Evolutionary conservation across 1,139 yeast species (phyloP), one percentile per base, ranked within the genome.

Genomic region (Sugiyamaella sp.): DNA sequence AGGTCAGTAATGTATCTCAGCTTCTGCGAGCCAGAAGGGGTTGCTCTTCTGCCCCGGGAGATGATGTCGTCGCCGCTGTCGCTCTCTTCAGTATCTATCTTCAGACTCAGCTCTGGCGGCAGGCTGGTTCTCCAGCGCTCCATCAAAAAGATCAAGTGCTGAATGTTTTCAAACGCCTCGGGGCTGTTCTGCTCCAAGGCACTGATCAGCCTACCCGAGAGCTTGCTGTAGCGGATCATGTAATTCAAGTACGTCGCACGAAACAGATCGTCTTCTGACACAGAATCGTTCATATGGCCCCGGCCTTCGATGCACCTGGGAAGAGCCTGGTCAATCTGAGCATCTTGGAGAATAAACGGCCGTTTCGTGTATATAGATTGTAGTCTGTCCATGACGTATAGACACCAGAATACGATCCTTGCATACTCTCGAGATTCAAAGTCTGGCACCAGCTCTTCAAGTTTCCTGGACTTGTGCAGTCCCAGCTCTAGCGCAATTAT

Each of bases 381-480:
- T 5, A 65, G 54, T 22, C 64, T 52, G 21, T 63, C 66, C 44
- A 61, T 46, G 5, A 59, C 57, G 39, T 61, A 63, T 2, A 62
- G 42, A 32, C 63, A 61, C 66, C 66, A 63, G 51, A 63, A 63
- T 24, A 63, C 49, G n/a, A 54, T 49, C 20, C 60, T 49, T 20
- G 58, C 53, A 33, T 53, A 46, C 45, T 60, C 65, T 32, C 54
- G 46, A 29, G 54, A 53, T 14, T 53, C 45, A 2, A 53, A 53
- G 37, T 51, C 53, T 1, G 58, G 51, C 40, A 57, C 57, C n/a
- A 49, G 46, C 16, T 39, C 42, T 14, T 53, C 57, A 43, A 56
- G 40, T 16, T 58, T 58, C 22, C 55, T 46, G n/a, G 52, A 43
- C 22, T 51, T 56, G 45, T 63, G 65, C 9, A 63, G 49, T 16